phyloP scores from a whole-genome alignment of 2,329 filamentous ascomycete species.

The Colletotrichum incanum region DNA sequence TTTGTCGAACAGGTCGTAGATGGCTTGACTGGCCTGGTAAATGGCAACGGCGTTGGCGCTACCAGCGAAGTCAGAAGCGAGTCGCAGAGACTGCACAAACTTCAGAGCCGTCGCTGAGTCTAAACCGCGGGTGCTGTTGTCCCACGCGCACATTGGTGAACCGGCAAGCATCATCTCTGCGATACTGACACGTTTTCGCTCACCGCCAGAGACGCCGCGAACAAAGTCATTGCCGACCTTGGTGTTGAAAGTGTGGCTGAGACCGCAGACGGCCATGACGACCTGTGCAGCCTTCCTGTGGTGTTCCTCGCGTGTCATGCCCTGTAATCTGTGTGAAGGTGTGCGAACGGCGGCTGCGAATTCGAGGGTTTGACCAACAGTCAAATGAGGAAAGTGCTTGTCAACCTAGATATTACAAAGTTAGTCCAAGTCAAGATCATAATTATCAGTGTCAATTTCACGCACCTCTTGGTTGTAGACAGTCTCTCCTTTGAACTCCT shows the following conservation, averaged over 20 bases:
- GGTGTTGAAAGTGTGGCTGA: slow-evolving; percentile 80
- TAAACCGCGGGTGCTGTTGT: slow-evolving; percentile 80
- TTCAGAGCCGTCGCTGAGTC: slow-evolving; percentile 82
- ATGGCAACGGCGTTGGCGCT: slow-evolving; percentile 78
- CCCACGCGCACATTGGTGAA: slow-evolving; percentile 74
- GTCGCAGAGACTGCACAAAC: slow-evolving; percentile 78
- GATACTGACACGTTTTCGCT: slow-evolving; percentile 86
- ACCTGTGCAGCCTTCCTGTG: slow-evolving; percentile 75
- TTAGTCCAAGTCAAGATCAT: neutral
- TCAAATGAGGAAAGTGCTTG: slow-evolving; percentile 84
- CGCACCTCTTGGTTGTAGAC: slow-evolving; percentile 81
- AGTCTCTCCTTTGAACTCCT: slow-evolving; percentile 76
- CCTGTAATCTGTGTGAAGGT: slow-evolving; percentile 75
- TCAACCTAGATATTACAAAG: slow-evolving; percentile 64
- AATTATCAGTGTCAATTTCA: no score
- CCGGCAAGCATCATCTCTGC: slow-evolving; percentile 81
- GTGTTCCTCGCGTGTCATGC: slow-evolving; percentile 73
- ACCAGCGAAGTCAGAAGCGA: slow-evolving; percentile 75
- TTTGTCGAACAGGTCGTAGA: slow-evolving; percentile 84
- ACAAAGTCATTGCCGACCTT: slow-evolving; percentile 83
- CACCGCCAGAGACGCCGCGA: slow-evolving; percentile 79
- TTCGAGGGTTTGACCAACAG: slow-evolving; percentile 80
- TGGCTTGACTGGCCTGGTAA: slow-evolving; percentile 80
- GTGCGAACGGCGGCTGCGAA: slow-evolving; percentile 81
- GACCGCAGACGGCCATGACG: slow-evolving; percentile 80